Evolutionary conservation across 2,329 filamentous ascomycete species (phyloP).

Genomic region (Stachybotrys echinatus): DNA sequence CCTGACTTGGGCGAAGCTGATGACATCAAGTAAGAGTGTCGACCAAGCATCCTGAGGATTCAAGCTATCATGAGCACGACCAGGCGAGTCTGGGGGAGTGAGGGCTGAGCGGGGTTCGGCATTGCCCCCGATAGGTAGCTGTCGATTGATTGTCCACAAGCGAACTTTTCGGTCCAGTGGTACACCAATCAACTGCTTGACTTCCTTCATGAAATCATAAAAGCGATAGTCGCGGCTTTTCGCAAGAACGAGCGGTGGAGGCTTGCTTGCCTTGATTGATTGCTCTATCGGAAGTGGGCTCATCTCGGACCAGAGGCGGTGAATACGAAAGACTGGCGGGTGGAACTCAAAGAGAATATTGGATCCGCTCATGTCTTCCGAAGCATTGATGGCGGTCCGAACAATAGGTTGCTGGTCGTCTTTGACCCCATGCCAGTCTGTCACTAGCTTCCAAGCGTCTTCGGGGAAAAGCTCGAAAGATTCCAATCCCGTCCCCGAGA

Average conservation of each 20-base stretch:
- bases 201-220: slow-evolving; percentile 68
- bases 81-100: slow-evolving; percentile 36
- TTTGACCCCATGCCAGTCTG: slow-evolving; percentile 76
- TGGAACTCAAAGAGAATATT: slow-evolving; percentile 80
- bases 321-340: slow-evolving; percentile 78
- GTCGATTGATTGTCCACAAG: slow-evolving; percentile 60
- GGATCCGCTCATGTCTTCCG: slow-evolving; percentile 44
- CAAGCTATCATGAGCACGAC: slow-evolving; percentile 15
- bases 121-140: slow-evolving; percentile 26
- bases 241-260: slow-evolving; percentile 59
- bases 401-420: slow-evolving; percentile 65
- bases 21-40: slow-evolving; percentile 39
- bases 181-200: slow-evolving; percentile 65
- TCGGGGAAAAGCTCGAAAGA: slow-evolving; percentile 74
- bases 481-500: slow-evolving; percentile 60
- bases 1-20: slow-evolving; percentile 44
- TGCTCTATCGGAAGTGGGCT: slow-evolving; percentile 53
- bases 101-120: slow-evolving; percentile 27
- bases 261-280: slow-evolving; percentile 54
- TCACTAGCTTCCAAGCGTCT: slow-evolving; percentile 75
- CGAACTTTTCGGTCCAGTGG: slow-evolving; percentile 68
- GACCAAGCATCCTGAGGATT: slow-evolving; percentile 29
- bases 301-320: slow-evolving; percentile 65
- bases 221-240: slow-evolving; percentile 66
- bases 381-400: slow-evolving; percentile 73